Percentiles rank a stretch among this genome's conserved stretches.
phyloP scores from a whole-genome alignment of 2,329 filamentous ascomycete genomes.

The Beauveria sp. region DNA sequence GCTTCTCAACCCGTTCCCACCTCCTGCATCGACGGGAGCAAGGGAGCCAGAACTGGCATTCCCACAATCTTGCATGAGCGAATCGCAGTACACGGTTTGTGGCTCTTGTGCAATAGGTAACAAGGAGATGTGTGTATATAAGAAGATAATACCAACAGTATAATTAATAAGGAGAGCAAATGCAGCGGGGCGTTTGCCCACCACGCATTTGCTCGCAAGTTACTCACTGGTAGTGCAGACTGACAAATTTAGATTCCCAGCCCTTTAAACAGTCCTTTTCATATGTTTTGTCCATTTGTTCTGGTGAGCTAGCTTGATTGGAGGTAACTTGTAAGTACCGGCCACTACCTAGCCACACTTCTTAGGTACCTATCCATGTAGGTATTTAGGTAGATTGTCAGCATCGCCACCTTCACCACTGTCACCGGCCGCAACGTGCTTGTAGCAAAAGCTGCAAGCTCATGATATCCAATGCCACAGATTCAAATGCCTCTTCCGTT shows the following conservation, averaged over 20 bases:
- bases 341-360: too few relatives aligned
- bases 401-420: neutral
- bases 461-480: neutral
- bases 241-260: too few relatives aligned
- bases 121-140: neutral
- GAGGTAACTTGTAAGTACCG: too few relatives aligned
- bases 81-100: conserved; percentile 6
- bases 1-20: conserved; percentile 8
- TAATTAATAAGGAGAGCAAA: too few relatives aligned
- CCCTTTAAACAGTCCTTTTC: too few relatives aligned
- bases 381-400: neutral
- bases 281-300: too few relatives aligned
- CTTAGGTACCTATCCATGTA: neutral
- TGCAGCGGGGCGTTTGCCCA: too few relatives aligned
- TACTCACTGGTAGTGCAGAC: neutral
- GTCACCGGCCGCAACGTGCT: neutral
- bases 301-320: too few relatives aligned
- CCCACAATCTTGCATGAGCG: conserved; percentile 8
- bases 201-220: neutral
- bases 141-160: too few relatives aligned
- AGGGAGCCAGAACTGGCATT: conserved; percentile 1
- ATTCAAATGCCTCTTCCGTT: neutral
- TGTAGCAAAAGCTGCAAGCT: neutral
- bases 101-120: neutral
- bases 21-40: neutral